A percentile compares a stretch with the other conserved stretches of the same genome.
Evolutionary conservation across 2,329 filamentous ascomycete species (phyloP).

Genomic region (Colletotrichum cuscutae): DNA sequence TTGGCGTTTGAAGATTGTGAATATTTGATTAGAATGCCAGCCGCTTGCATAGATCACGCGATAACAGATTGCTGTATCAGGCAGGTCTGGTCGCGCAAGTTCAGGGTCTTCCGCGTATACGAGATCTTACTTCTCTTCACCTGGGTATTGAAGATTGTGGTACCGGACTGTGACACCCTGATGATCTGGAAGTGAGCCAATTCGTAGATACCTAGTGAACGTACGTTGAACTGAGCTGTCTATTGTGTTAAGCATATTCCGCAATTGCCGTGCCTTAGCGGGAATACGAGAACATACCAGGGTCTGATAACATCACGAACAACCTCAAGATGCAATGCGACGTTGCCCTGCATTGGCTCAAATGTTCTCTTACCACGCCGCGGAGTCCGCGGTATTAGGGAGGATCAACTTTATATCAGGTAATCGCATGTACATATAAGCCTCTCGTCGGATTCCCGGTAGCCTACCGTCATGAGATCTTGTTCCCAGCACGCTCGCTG

Average conservation of each 20-base stretch:
- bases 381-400: too few relatives aligned
- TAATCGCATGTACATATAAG: too few relatives aligned
- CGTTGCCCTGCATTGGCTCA: not conserved
- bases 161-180: not conserved
- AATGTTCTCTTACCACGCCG: not conserved
- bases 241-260: not conserved
- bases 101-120: not conserved
- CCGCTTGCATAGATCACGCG: not conserved
- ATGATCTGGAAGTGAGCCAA: not conserved
- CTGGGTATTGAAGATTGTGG: not conserved
- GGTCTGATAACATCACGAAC: not conserved
- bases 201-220: not conserved
- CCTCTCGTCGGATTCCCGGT: too few relatives aligned
- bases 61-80: not conserved
- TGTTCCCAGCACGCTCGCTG: too few relatives aligned
- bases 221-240: not conserved
- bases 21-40: not conserved
- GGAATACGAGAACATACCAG: not conserved
- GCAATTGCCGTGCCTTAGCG: not conserved
- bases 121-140: not conserved
- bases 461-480: too few relatives aligned
- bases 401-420: too few relatives aligned
- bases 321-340: not conserved
- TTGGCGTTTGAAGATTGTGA: not conserved
- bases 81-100: not conserved